Percentiles rank a stretch among this genome's conserved stretches.
Evolutionary conservation across 345 rosid species (phyloP).

Genomic region (Cardamine chenopodiifolia): DNA sequence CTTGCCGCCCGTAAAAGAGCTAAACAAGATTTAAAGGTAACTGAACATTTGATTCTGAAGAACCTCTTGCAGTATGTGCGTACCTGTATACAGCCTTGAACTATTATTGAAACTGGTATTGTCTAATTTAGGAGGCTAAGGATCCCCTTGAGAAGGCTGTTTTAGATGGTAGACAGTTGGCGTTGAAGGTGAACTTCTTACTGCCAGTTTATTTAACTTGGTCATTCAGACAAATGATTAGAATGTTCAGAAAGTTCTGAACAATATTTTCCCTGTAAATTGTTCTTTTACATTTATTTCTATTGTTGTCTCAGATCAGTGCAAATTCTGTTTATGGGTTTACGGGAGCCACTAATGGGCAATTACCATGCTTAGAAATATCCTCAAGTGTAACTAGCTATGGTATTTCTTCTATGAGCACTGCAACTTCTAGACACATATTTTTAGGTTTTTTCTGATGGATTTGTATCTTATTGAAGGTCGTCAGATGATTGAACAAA

Average conservation of each 20-base stretch:
- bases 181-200: constrained; percentile 68
- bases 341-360: constrained; percentile 94
- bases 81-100: constrained; percentile 14
- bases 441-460: constrained; percentile 34
- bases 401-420: constrained; percentile 55
- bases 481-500: constrained; percentile 98
- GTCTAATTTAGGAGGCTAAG: constrained; percentile 75
- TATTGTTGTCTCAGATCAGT: constrained; percentile 63
- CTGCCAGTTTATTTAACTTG: constrained; percentile 17
- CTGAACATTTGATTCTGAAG: constrained; percentile 19
- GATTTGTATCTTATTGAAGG: constrained; percentile 55
- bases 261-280: neutral
- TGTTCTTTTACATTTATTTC: neutral
- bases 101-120: constrained; percentile 21
- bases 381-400: constrained; percentile 99
- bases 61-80: constrained; percentile 13
- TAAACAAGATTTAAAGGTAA: constrained; percentile 91
- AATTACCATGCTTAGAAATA: constrained; percentile 92
- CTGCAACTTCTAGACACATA: neutral
- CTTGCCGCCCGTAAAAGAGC: constrained; percentile 93
- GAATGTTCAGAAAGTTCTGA: neutral
- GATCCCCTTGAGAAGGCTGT: constrained; percentile 98
- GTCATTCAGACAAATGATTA: neutral
- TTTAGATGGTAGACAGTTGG: constrained; percentile 94
- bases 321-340: constrained; percentile 98